These are phyloP conservation scores for Phoenix dactylifera DNA, from an alignment of 176 grass and related monocot genomes.

Conservation along the genomic window DNA sequence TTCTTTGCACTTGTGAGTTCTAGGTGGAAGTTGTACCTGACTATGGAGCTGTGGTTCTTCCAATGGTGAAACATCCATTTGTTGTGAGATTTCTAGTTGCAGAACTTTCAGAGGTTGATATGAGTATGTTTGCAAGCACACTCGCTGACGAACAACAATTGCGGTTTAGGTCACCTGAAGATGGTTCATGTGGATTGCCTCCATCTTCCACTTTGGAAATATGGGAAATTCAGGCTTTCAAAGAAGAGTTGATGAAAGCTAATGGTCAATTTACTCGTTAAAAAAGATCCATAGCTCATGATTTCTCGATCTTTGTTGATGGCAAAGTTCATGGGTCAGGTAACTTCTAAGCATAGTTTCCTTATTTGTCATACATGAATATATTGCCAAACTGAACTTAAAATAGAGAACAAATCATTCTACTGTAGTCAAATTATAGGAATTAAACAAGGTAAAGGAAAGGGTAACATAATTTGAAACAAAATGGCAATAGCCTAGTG, in stretches of 20 bases:
- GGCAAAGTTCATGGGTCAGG: constrained; percentile 82
- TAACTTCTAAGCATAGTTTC: constrained; percentile 5
- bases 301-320: constrained; percentile 62
- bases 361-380: not conserved
- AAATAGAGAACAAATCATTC: no score
- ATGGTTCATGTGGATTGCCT: constrained; percentile 13
- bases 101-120: constrained; percentile 48
- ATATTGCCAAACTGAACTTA: no score
- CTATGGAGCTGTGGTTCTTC: constrained; percentile 56
- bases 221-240: constrained; percentile 31
- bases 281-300: constrained; percentile 47
- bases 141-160: constrained; percentile 13
- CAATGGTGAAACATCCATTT: constrained; percentile 80
- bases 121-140: constrained; percentile 12
- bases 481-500: no score
- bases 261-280: constrained; percentile 30
- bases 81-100: constrained; percentile 78
- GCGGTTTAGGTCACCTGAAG: constrained; percentile 19
- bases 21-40: constrained; percentile 54
- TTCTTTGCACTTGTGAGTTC: constrained; percentile 20
- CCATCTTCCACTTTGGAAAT: constrained; percentile 20
- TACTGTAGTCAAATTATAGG: no score
- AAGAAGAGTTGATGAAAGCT: constrained; percentile 39
- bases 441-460: no score
- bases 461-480: no score